Conservation (phyloP, 768 basidiomycete genomes). For the Agaricus subrufescens region DNA sequence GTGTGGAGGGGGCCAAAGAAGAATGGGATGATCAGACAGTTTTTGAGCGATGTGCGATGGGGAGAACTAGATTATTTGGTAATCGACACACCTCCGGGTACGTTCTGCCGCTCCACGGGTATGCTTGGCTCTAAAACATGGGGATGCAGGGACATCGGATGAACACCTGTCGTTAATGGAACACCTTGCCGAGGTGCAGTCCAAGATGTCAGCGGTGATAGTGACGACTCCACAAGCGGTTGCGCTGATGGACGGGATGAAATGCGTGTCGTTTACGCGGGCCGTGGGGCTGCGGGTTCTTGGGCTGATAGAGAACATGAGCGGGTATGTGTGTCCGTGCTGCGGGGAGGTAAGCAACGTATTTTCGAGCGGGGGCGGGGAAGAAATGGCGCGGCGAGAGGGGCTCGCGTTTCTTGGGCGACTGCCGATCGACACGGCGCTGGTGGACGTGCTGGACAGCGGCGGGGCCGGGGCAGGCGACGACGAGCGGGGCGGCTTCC, state of each 20-base stretch:
- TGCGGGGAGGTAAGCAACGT: conserved; percentile 94
- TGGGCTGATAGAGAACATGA: conserved; percentile 98
- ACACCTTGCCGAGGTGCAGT: conserved; percentile 82
- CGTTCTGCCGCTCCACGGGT: conserved; percentile 14
- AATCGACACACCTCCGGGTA: conserved; percentile 96
- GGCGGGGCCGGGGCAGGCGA: conserved; percentile 30
- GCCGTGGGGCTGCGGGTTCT: conserved; percentile 82
- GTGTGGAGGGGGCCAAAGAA: conserved; percentile 99
- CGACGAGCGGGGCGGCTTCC: conserved; percentile 32
- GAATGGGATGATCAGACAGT: conserved; percentile 97
- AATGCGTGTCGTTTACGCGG: conserved; percentile 93
- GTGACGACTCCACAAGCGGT: conserved; percentile 98
- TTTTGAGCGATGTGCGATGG: conserved; percentile 93
- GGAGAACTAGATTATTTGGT: conserved; percentile 89
- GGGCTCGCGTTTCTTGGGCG: conserved; percentile 76
- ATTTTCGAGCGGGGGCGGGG: conserved; percentile 92
- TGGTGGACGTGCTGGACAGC: conserved; percentile 76
- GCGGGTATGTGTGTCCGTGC: conserved; percentile 95
- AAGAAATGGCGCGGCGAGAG: conserved; percentile 79
- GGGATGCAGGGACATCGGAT: conserved; percentile 86
- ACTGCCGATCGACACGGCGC: conserved; percentile 89
- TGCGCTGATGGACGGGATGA: conserved; percentile 91
- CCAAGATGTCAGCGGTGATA: conserved; percentile 76
- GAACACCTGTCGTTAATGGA: conserved; percentile 96
- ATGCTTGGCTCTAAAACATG: not conserved